Evolutionary conservation across 2,329 filamentous ascomycete genomes (phyloP).

Genomic region (Pyrenochaeta sp.): DNA sequence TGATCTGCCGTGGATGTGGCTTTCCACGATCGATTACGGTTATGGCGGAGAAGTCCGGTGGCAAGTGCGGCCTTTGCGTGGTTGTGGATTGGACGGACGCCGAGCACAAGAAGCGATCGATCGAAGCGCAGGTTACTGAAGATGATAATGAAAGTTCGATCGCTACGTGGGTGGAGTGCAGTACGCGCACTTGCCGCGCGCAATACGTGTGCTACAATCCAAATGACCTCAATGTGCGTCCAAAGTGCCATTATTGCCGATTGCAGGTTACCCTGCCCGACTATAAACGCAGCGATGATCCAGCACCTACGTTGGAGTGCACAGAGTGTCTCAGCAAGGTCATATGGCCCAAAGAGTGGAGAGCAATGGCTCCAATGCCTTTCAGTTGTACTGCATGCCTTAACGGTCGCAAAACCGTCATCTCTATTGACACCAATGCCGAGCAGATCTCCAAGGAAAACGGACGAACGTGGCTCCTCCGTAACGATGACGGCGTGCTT

Average conservation of each 20-base stretch:
- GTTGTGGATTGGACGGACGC: slow-evolving; percentile 17
- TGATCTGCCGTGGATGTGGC: slow-evolving; percentile 53
- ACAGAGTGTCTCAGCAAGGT: slow-evolving; percentile 56
- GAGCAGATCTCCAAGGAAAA: slow-evolving; percentile 53
- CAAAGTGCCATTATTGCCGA: slow-evolving; percentile 62
- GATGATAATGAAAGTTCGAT: slow-evolving; percentile 43
- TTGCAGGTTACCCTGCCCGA: slow-evolving; percentile 7
- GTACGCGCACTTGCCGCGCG: slow-evolving; percentile 53
- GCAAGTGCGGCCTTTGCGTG: slow-evolving; percentile 56
- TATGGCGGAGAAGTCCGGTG: slow-evolving; percentile 49
- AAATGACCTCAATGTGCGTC: slow-evolving; percentile 51
- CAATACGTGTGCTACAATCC: slow-evolving; percentile 62
- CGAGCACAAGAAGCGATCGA: slow-evolving; percentile 30
- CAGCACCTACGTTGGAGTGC: slow-evolving; percentile 57
- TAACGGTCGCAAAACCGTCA: slow-evolving; percentile 47
- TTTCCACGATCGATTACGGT: slow-evolving; percentile 61
- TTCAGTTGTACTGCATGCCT: slow-evolving; percentile 57
- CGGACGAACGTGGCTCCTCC: slow-evolving; percentile 55
- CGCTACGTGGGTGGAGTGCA: slow-evolving; percentile 60
- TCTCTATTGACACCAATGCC: slow-evolving; percentile 51
- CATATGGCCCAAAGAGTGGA: slow-evolving; percentile 59
- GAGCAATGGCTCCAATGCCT: slow-evolving; percentile 31
- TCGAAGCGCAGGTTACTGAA: slow-evolving; percentile 37
- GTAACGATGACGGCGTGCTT: slow-evolving; percentile 50
- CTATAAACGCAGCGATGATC: slow-evolving; percentile 7